These are phyloP conservation scores for Tetradesmus lagerheimii DNA, from an alignment of 139 green algal genomes.

Conservation along the genomic window DNA sequence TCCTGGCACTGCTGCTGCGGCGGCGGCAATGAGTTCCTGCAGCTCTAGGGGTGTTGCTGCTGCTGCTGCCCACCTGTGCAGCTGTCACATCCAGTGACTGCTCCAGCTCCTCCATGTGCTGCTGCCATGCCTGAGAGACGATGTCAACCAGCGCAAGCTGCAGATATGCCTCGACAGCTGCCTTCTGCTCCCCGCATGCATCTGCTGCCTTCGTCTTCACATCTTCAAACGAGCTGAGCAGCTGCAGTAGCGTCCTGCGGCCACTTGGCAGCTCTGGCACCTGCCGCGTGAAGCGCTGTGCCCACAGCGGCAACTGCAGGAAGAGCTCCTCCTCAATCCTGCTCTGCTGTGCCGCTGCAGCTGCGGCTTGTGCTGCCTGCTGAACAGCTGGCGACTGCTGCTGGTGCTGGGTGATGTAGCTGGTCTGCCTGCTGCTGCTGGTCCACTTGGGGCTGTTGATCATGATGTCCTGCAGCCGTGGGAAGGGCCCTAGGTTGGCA, in stretches of 20 bases:
- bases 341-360: background rate
- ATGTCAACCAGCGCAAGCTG: conserved; percentile 18
- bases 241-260: background rate
- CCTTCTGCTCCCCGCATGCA: background rate
- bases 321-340: background rate
- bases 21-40: background rate
- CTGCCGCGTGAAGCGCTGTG: background rate
- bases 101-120: background rate
- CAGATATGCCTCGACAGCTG: conserved; percentile 8
- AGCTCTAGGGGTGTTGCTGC: no score
- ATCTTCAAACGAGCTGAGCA: background rate
- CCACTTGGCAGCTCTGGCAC: background rate
- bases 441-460: background rate
- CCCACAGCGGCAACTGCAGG: background rate
- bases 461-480: background rate
- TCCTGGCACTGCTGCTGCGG: background rate
- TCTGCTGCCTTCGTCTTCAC: background rate
- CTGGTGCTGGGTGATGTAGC: background rate
- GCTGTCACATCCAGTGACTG: background rate
- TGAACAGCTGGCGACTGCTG: background rate
- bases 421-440: background rate
- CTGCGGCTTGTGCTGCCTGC: background rate
- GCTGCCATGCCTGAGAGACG: background rate
- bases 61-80: background rate
- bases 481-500: background rate